A percentile compares a stretch with the other conserved stretches of the same genome.
These are phyloP conservation scores for Irpex sp. DNA, from an alignment of 1,284 basidiomycete species.

Conservation along the genomic window DNA sequence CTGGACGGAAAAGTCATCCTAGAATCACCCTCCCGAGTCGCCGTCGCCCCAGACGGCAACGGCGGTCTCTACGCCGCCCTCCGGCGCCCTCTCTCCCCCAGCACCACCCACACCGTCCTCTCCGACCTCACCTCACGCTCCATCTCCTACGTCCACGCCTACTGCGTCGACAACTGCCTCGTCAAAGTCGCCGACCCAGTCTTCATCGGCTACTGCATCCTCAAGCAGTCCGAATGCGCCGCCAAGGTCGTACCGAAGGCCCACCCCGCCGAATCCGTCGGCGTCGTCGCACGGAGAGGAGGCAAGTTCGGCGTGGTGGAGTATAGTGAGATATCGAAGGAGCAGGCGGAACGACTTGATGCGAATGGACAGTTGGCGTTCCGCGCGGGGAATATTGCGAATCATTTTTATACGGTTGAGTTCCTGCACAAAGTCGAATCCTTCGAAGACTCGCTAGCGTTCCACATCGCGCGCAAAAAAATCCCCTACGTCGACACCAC, in stretches of 20 bases:
- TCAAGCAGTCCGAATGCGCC: constrained; percentile 83
- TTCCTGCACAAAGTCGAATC: constrained; percentile 81
- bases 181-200: constrained; percentile 96
- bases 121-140: constrained; percentile 78
- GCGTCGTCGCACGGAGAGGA: constrained; percentile 86
- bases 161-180: constrained; percentile 99
- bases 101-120: constrained; percentile 72
- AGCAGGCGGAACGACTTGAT: constrained; percentile 80
- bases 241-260: constrained; percentile 96
- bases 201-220: constrained; percentile 93
- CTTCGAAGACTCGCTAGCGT: constrained; percentile 89
- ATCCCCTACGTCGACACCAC: constrained; percentile 80
- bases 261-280: constrained; percentile 87
- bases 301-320: constrained; percentile 91
- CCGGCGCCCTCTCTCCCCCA: constrained; percentile 69
- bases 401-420: constrained; percentile 94
- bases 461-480: constrained; percentile 98
- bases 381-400: constrained; percentile 96
- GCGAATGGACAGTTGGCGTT: constrained; percentile 77
- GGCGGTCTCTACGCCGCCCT: constrained; percentile 96
- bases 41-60: constrained; percentile 97
- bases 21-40: constrained; percentile 73
- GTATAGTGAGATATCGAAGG: constrained; percentile 93
- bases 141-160: constrained; percentile 89
- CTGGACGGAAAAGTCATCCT: constrained; percentile 94